Base-by-base conservation (phyloP, 768 basidiomycete species). In the Russula brevipes region DNA sequence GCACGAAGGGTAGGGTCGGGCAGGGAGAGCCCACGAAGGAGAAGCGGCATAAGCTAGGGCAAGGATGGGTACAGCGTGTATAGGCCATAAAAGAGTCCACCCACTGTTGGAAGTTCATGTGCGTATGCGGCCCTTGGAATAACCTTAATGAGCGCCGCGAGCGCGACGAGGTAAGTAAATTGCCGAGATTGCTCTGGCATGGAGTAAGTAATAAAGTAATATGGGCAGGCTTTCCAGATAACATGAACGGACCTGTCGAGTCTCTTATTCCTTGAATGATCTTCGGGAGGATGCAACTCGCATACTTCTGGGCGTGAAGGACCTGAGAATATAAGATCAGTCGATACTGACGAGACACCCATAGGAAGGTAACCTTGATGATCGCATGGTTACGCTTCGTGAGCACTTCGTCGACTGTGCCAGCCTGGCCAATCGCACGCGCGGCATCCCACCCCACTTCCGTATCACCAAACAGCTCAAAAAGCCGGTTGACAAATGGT, bases 1-100 rank as follows among this genome's bases (percentile, higher is more conserved):
- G 82, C 80, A 30, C 92, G 86, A 63, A 95, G 84, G 33, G 83
- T 80, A 9, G 82, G 74, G 71, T 93, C 87, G 4, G 86, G 83
- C 4, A 97, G 76, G 46, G 90, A 85, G 17, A 98, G 82, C 4
- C 92, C 89, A 16, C 89, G 89, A 47, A 99, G 76, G 5, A 99
- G 79, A 14, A 98, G 80, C 0, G 97, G 94, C 67, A 98, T 82
- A 12, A 98, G 82, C 95, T 98, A 69, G n/a, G 31, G 24, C 36
- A 47, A 6, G 35, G 12, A 8, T 14, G 7, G 12, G 30, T 1
- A 16, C 8, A 2, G 1, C 19, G 38, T 16, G 17, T n/a, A 5
- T 4, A 31, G 45, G 39, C 45, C 24, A 38, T 52, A 33, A 14
- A 8, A 39, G 24, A 35, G 50, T 39, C 42, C 12, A 72, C 81